Conservation (phyloP, 805 yeast genomes). For the Yamadazyma scolyti region DNA sequence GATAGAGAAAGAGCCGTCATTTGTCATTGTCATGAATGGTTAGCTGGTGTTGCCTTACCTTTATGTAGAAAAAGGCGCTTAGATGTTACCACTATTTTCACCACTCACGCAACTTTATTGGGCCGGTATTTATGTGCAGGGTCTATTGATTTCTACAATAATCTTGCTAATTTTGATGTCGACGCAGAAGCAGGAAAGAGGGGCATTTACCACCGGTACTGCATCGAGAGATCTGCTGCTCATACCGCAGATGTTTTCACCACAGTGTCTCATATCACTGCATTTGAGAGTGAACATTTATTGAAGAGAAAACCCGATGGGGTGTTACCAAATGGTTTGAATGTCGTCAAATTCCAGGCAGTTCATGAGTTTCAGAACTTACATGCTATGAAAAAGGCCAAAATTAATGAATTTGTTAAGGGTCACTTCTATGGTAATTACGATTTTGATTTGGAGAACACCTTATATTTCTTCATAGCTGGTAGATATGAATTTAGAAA, state of each 20-base stretch:
- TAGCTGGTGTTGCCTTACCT: slow-evolving; percentile 95
- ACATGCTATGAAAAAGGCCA: slow-evolving; percentile 88
- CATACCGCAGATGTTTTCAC: slow-evolving; percentile 96
- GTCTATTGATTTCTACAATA: slow-evolving; percentile 91
- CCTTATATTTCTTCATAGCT: slow-evolving; percentile 92
- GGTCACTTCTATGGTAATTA: slow-evolving; percentile 98
- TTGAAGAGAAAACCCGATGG: slow-evolving; percentile 97
- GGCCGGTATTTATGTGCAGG: slow-evolving; percentile 98
- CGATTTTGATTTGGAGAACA: slow-evolving; percentile 91
- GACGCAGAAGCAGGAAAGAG: slow-evolving; percentile 98
- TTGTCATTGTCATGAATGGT: slow-evolving; percentile 97
- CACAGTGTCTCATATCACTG: slow-evolving; percentile 97
- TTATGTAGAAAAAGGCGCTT: slow-evolving; percentile 86
- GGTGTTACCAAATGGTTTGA: slow-evolving; percentile 92
- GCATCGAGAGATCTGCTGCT: slow-evolving; percentile 95
- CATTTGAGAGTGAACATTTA: slow-evolving; percentile 88
- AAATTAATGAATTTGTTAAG: slow-evolving; percentile 88
- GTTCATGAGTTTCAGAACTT: slow-evolving; percentile 97
- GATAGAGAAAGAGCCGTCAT: slow-evolving; percentile 87
- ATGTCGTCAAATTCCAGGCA: slow-evolving; percentile 93
- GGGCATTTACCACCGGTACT: slow-evolving; percentile 95
- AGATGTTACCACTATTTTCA: slow-evolving; percentile 92
- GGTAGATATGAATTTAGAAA: slow-evolving; percentile 96
- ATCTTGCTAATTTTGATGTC: slow-evolving; percentile 83
- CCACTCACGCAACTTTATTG: slow-evolving; percentile 93